phyloP scores from a whole-genome alignment of 768 basidiomycete genomes.

The Serendipita sp. region DNA sequence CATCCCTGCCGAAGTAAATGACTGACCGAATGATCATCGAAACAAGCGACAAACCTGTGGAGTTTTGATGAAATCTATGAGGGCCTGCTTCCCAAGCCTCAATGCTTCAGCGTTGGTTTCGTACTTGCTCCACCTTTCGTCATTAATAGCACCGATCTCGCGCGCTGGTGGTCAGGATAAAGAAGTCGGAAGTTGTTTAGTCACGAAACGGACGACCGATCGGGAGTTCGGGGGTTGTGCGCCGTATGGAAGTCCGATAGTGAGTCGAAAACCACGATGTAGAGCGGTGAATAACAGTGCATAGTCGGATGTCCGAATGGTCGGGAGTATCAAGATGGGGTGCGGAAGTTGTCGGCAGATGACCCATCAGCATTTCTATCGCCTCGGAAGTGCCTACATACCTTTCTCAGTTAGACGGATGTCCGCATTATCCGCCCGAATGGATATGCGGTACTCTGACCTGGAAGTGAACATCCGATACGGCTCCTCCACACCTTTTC shows the following conservation, averaged over 20 bases:
- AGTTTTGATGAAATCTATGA: constrained; percentile 22
- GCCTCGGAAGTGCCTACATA: constrained; percentile 13
- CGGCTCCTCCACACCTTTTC: constrained; percentile 81
- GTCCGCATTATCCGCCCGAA: constrained; percentile 84
- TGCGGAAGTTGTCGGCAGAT: background rate
- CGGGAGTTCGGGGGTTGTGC: too few species aligned
- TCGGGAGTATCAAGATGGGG: background rate
- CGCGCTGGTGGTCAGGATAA: constrained; percentile 18
- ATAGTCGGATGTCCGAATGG: too few species aligned
- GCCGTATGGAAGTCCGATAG: too few species aligned
- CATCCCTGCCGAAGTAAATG: constrained; percentile 21
- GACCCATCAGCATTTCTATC: background rate
- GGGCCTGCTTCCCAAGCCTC: constrained; percentile 19
- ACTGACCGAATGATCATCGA: background rate
- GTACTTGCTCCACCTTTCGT: constrained; percentile 29
- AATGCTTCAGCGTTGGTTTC: constrained; percentile 20
- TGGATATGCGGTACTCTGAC: constrained; percentile 77
- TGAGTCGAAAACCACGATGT: too few species aligned
- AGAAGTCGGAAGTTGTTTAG: background rate
- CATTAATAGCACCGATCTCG: constrained; percentile 26
- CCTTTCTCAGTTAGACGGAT: constrained; percentile 64
- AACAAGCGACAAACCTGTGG: constrained; percentile 24
- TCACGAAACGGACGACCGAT: too few species aligned
- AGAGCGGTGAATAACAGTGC: too few species aligned
- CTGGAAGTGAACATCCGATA: constrained; percentile 91